Evolutionary conservation across 805 yeast species (phyloP), one percentile per base, ranked within the genome.

Genomic region (Metschnikowia lachancei): DNA sequence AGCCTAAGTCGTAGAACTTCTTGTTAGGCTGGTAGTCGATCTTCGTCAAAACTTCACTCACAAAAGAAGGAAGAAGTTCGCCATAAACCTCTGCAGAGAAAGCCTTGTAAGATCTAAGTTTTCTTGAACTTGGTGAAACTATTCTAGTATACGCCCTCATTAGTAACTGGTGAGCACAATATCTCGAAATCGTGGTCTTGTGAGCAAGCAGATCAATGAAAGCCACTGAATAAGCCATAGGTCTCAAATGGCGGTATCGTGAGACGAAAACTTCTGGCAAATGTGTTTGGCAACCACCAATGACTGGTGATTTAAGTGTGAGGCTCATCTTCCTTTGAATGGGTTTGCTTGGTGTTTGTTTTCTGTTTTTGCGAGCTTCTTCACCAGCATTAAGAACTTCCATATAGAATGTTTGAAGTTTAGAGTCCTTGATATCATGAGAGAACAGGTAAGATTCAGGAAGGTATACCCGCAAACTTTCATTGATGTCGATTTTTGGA

Each of bases 51-150:
- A 87, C 84, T 54, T 75, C 80, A 34, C 89, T 76, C 35, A 87
- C 71, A 55, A 91, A 87, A 4, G 74, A 69, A 1, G 97, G 97
- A 61, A 91, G 71, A 47, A 91, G 68, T 64, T 91, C 97, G 9
- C 97, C 97, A 63, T 91, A 91, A 0, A 89, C 96, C 57, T 82
- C 87, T 53, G 87, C 90, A 7, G 96, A 87, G 61, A 91, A 91
- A 0, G 96, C 95, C 59, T 83, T 82, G 63, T 91, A 91, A 3
- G 78, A 72, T 44, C 83, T 76, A 45, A 91, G 69, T 45, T 78
- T 79, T 14, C 72, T 68, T 0, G 85, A 81, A 30, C 82, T 76
- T 0, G 95, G 94, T 1, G 95, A 81, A 7, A 91, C 92, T 1
- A 86, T 76, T 55, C 97, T 73, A 0, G 85, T 68, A 62, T 91